These are phyloP conservation scores for Marsdenia floribunda DNA, from an alignment of 257 asterid species.

Conservation along the genomic window DNA sequence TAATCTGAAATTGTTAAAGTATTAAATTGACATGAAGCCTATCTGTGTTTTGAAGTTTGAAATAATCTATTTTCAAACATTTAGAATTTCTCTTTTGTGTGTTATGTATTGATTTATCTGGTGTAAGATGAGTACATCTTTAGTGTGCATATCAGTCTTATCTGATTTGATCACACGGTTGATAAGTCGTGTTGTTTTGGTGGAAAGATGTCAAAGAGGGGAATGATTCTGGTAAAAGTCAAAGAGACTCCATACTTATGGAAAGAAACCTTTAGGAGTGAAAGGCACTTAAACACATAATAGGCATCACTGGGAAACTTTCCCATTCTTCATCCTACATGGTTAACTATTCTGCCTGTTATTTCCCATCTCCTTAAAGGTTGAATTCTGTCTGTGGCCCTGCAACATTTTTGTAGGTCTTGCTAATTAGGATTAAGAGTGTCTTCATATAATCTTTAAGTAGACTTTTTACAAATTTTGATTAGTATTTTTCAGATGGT, in stretches of 20 bases:
- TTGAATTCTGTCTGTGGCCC: not conserved
- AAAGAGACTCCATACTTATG: no score
- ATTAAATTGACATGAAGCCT: not conserved
- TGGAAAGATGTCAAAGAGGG: not conserved
- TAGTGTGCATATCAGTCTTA: no score
- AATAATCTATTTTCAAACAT: not conserved
- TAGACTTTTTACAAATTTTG: not conserved
- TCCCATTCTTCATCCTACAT: not conserved
- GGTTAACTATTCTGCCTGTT: no score
- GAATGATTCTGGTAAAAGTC: no score
- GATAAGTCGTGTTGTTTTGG: no score
- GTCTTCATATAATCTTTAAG: not conserved
- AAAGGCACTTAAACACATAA: no score
- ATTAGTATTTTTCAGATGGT: constrained; percentile 58
- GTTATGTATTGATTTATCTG: not conserved
- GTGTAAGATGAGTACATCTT: no score
- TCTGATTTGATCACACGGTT: no score
- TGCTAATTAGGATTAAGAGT: not conserved
- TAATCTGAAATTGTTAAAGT: no score
- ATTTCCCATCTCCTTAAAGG: no score
- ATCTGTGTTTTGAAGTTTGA: no score
- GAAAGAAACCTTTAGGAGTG: not conserved
- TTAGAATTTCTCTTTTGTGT: not conserved
- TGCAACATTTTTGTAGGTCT: not conserved
- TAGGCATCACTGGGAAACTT: not conserved